Evolutionary conservation across 2,329 filamentous ascomycete species (phyloP), one percentile per base, ranked within the genome.

Genomic region (Aotearoamyces nothofagi): DNA sequence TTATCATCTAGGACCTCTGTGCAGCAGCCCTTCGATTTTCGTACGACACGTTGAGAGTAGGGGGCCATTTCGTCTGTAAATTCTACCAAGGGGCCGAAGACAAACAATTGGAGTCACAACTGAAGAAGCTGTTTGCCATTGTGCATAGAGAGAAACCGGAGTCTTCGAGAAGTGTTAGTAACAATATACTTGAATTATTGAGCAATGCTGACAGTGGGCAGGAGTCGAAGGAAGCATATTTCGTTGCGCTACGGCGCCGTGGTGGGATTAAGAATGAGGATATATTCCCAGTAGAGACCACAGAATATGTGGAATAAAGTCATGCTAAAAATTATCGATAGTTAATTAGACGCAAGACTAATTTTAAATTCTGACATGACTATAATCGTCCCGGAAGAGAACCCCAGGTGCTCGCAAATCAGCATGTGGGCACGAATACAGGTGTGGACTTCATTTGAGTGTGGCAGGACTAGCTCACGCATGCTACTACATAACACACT

Each of bases 31-130:
- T 98, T 24, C 63, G 66, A 9, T 98, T 98, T 55, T 75, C 78
- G 28, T 81, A 74, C 52, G 82, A 93, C 41, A 90, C 82, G 5
- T 64, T 98, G 13, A 76, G 70, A 42, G 56, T 69, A 3, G 83
- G 82, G 12, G 90, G 92, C 2, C 78, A 92, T 50, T 93, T 98
- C 43, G 68, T 98, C 24, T 94, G 87, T 66, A 98, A 98, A 54
- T 98, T 92, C 54, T 98, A 96, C 52, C 82, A 92, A 51, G 90
- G 90, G 3, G 52, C 64, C 4, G 86, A 94, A 52, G 87, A 96
- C 46, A 86, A 80, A 54, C 60, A 58, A 2, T 55, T 98, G 8
- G 83, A 94, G 56, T 61, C 56, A 36, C 69, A 70, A 41, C 60
- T 98, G 22, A 81, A 69, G 49, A 69, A 64, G 27, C 57, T 93